Percentiles rank a stretch among this genome's conserved stretches.
Conservation (phyloP, 73 alveolate genomes). For the Durusdinium trenchii region DNA sequence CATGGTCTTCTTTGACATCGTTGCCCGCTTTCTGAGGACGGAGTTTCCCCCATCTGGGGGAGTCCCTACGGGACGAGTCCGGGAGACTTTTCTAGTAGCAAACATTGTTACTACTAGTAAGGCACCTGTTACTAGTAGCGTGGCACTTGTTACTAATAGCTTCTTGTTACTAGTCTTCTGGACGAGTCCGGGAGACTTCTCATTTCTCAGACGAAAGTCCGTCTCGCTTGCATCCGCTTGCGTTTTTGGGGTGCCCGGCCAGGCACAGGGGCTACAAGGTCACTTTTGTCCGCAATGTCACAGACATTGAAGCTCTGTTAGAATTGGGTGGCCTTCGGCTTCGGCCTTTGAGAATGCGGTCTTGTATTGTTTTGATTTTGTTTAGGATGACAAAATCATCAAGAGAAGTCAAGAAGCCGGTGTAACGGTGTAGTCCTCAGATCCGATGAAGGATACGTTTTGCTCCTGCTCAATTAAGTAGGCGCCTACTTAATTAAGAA, state of each 20-base stretch:
- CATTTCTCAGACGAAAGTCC: too few species aligned
- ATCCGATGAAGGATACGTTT: neutral
- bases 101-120: too few species aligned
- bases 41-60: too few species aligned
- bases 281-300: constrained; percentile 88
- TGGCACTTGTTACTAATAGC: too few species aligned
- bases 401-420: constrained; percentile 69
- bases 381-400: constrained; percentile 88
- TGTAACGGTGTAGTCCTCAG: constrained; percentile 15
- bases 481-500: too few species aligned
- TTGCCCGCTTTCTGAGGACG: constrained; percentile 51
- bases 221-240: too few species aligned
- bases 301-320: constrained; percentile 58
- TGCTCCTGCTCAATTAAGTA: neutral
- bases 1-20: constrained; percentile 94
- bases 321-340: neutral
- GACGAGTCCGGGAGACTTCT: too few species aligned
- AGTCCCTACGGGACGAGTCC: too few species aligned
- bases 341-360: neutral
- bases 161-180: too few species aligned
- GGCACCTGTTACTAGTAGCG: too few species aligned
- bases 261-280: constrained; percentile 89
- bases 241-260: too few species aligned
- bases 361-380: neutral
- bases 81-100: too few species aligned